A percentile compares a stretch with the other conserved stretches of the same genome.
Conservation (phyloP, 169 alveolate species). For the Perkinsus olseni region DNA sequence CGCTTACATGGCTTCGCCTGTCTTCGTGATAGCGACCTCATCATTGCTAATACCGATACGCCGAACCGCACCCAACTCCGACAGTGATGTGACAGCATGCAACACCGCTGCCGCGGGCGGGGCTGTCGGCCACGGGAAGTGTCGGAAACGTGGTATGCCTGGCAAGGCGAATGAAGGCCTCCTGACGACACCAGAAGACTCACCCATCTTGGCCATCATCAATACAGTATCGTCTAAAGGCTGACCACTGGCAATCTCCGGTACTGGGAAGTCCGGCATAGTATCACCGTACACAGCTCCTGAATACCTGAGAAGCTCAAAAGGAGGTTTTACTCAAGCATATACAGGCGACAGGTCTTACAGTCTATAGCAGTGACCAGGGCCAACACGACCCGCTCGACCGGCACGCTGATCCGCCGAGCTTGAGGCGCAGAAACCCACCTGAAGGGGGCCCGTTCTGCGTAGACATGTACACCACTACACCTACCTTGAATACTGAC, state of each 20-base stretch:
- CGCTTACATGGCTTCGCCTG: not conserved
- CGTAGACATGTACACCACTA: slow-evolving; percentile 24
- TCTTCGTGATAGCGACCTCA: not conserved
- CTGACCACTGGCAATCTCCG: not conserved
- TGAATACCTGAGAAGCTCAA: not conserved
- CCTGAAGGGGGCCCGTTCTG: slow-evolving; percentile 60
- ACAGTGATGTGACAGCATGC: not conserved
- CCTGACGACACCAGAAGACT: not conserved
- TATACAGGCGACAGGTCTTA: no score
- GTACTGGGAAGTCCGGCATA: not conserved
- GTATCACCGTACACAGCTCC: not conserved
- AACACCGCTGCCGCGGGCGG: not conserved
- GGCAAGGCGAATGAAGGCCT: not conserved
- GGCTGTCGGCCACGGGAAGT: not conserved
- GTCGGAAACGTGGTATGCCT: not conserved
- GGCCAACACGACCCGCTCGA: slow-evolving; percentile 97
- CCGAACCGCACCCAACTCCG: not conserved
- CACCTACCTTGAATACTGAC: not conserved
- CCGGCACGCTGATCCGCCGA: slow-evolving; percentile 95
- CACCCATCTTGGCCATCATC: slow-evolving; percentile 2
- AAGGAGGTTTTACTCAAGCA: not conserved
- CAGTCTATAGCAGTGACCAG: slow-evolving; percentile 96
- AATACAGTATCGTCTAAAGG: not conserved
- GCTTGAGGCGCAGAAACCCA: slow-evolving; percentile 72
- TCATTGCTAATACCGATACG: not conserved